Base-by-base conservation (phyloP, 768 basidiomycete species). In the button mushroom (Agaricus bisporus) region DNA sequence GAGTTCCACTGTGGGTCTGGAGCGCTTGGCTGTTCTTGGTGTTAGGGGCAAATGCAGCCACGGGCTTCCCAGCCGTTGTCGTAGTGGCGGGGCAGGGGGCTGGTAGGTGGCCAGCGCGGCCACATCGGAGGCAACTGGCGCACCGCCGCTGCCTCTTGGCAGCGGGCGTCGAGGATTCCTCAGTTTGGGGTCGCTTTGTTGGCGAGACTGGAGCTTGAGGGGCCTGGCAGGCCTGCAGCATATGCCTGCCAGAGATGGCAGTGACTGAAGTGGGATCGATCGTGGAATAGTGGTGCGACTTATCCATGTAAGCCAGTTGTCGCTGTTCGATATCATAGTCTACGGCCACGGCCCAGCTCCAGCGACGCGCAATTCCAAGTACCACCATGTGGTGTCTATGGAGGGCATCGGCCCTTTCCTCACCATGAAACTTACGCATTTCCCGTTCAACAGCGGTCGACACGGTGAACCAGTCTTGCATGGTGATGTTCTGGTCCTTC, bases 41-140 rank as follows among this genome's bases (percentile, higher is more conserved):
- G 28, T 51, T 51, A 14, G 49, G 4, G 18, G 53, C 45, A 26
- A 67, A 48, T 15, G 55, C 10, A 0, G 61, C 60, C 14, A 35
- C 5, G n/a, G 62, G 54, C 15, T 56, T 58, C 2, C 65, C 66
- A n/a, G 68, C 61, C 10, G 26, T 38, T 9, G 67, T 67, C 29
- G 41, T 11, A 11, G 28, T 15, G 4, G 63, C 57, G 0, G 42
- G 48, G 60, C 66, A 67, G 15, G 55, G 20, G 10, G 50, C 11
- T 22, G 64, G 64, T 25, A 66, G 45, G 53, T 66, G 63, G 4
- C 64, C 64, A 15, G 36, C 2, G 7, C 20, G 10, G 15, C 67
- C 63, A 48, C 66, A 68, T 28, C 60, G 59, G 65, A 68, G 66
- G 63, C 68, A 68, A 8, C 36, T 22, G 15, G 36, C 22, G 12